Conservation (phyloP, 2,329 filamentous ascomycete species). For the Fusarium sp. region DNA sequence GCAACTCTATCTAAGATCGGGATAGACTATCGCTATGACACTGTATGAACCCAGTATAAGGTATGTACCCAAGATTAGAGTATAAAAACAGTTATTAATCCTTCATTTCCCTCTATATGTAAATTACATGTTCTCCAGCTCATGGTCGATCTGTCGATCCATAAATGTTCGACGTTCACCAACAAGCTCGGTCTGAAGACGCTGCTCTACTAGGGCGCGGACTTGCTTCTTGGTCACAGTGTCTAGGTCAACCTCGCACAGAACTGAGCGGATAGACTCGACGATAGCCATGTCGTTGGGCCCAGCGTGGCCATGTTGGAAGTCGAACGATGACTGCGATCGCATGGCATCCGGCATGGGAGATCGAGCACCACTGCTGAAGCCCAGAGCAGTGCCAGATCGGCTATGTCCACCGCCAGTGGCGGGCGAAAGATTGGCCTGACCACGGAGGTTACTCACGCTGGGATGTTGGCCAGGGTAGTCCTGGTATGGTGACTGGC, state of each 20-base stretch:
- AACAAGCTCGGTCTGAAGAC: slow-evolving; percentile 86
- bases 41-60: slow-evolving; percentile 30
- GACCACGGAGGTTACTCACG: slow-evolving; percentile 67
- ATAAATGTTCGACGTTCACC: slow-evolving; percentile 90
- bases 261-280: slow-evolving; percentile 83
- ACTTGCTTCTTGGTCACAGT: slow-evolving; percentile 99
- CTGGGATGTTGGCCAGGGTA: slow-evolving; percentile 62
- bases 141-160: slow-evolving; percentile 90
- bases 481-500: slow-evolving; percentile 68
- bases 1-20: slow-evolving; percentile 15
- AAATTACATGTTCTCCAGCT: slow-evolving; percentile 88
- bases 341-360: slow-evolving; percentile 58
- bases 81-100: slow-evolving; percentile 16
- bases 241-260: slow-evolving; percentile 91
- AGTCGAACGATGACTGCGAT: slow-evolving; percentile 66
- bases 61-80: slow-evolving; percentile 38
- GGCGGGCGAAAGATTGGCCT: slow-evolving; percentile 58
- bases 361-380: slow-evolving; percentile 57
- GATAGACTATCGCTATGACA: slow-evolving; percentile 3
- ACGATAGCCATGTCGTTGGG: slow-evolving; percentile 84
- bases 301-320: slow-evolving; percentile 67
- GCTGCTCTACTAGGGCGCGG: slow-evolving; percentile 88
- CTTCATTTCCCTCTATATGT: not conserved
- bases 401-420: slow-evolving; percentile 47
- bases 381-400: slow-evolving; percentile 59